phyloP scores from a whole-genome alignment of 441 rosid genomes.

The Sinapis alba region DNA sequence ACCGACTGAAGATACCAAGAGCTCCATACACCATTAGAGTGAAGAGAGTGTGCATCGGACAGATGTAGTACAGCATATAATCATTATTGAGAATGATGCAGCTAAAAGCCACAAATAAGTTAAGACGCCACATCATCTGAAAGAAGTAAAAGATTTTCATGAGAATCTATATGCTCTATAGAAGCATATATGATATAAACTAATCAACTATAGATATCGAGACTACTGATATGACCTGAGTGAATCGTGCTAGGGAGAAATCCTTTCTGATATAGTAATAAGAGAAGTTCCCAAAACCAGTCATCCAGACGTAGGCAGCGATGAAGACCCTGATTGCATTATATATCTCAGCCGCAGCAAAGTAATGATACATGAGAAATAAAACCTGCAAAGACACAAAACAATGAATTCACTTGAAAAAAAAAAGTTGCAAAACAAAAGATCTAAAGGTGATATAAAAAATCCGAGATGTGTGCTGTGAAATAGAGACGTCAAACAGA shows the following conservation, averaged over 20 bases:
- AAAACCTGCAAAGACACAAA: conserved; percentile 63
- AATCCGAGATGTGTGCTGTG: background rate
- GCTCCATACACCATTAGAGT: conserved; percentile 98
- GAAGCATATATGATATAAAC: conserved; percentile 5
- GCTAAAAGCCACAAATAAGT: conserved; percentile 86
- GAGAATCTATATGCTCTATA: conserved; percentile 23
- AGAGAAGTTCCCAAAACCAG: conserved; percentile 98
- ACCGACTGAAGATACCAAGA: conserved; percentile 83
- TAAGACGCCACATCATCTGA: conserved; percentile 99
- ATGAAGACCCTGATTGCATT: conserved; percentile 94
- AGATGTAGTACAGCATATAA: conserved; percentile 92
- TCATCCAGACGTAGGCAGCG: conserved; percentile 99
- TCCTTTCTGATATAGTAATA: conserved; percentile 96
- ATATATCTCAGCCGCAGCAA: conserved; percentile 94
- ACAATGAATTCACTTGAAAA: background rate
- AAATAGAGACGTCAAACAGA: background rate
- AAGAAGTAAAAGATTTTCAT: conserved; percentile 40
- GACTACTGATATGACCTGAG: conserved; percentile 62
- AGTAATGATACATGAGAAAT: conserved; percentile 95
- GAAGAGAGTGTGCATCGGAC: conserved; percentile 99
- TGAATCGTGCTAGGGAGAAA: conserved; percentile 87
- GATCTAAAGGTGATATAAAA: conserved; percentile 1
- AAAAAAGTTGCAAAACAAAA: background rate
- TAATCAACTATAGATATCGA: background rate
- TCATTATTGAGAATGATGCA: conserved; percentile 93